phyloP scores from a whole-genome alignment of 2,329 filamentous ascomycete species.

The Cladosporium sp. region DNA sequence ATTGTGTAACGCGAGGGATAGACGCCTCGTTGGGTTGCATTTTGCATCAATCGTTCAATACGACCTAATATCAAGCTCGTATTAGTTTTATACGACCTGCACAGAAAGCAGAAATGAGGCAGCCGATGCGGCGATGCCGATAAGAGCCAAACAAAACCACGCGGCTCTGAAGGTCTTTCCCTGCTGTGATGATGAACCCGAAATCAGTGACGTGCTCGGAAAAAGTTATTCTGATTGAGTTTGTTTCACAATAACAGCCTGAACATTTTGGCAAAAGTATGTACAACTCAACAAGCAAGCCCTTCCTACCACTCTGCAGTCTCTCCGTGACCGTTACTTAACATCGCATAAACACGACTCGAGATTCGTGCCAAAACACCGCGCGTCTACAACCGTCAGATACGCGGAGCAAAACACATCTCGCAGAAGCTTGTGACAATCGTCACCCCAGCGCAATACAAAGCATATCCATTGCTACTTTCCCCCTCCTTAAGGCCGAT shows the following conservation, averaged over 20 bases:
- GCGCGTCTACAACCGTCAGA: neutral
- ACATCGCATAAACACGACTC: neutral
- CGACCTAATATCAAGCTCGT: neutral
- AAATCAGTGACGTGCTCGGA: neutral
- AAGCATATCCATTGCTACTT: neutral
- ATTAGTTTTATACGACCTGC: neutral
- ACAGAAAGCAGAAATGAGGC: neutral
- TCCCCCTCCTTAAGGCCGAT: neutral
- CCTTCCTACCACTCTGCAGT: neutral
- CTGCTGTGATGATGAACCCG: neutral
- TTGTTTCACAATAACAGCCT: neutral
- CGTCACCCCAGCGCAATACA: neutral
- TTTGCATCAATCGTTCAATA: neutral
- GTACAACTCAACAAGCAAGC: neutral
- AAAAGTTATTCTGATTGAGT: neutral
- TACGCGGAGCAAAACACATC: neutral
- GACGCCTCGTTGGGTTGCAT: neutral
- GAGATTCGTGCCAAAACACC: neutral
- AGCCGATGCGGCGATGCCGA: neutral
- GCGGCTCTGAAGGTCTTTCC: neutral
- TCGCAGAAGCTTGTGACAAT: neutral
- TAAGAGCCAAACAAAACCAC: neutral
- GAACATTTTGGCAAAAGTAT: neutral
- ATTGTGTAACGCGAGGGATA: neutral
- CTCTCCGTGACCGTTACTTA: neutral